Evolutionary conservation across 139 green algal species (phyloP).

Genomic region (Closterium sp.): DNA sequence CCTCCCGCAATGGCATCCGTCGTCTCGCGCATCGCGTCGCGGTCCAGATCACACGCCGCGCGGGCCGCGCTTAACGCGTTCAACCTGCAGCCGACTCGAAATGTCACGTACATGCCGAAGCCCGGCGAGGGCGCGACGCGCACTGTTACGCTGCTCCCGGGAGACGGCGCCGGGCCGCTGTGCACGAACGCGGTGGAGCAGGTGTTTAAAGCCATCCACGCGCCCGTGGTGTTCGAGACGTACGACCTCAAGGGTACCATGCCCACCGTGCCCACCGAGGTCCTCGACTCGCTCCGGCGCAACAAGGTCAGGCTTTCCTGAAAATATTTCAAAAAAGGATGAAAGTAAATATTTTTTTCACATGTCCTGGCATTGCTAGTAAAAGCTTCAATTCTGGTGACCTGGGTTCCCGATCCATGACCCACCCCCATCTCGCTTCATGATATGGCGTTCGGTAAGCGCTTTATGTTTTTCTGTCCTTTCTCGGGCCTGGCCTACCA

Average conservation of each 20-base stretch:
- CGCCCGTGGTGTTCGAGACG: conserved; percentile 50
- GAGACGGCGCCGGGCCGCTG: conserved; percentile 63
- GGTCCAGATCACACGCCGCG: not conserved
- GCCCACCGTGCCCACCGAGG: conserved; percentile 57
- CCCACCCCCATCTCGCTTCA: not conserved
- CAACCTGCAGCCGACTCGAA: not conserved
- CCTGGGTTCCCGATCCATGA: not conserved
- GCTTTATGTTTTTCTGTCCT: not conserved
- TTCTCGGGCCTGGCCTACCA: not conserved
- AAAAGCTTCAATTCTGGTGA: too few relatives aligned
- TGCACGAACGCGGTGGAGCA: conserved; percentile 50
- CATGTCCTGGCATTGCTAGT: too few relatives aligned
- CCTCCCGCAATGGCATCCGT: not conserved
- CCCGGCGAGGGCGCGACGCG: conserved; percentile 53
- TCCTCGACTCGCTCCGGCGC: conserved; percentile 51
- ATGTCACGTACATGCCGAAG: conserved; percentile 64
- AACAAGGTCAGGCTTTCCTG: conserved; percentile 31
- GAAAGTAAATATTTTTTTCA: too few relatives aligned
- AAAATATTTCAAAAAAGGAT: not conserved
- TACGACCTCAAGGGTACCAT: conserved; percentile 32
- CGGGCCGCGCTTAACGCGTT: not conserved
- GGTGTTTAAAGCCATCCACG: conserved; percentile 51
- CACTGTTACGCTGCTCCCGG: conserved; percentile 68
- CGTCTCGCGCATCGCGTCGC: not conserved
- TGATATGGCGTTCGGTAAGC: not conserved